Conservation (phyloP, 768 basidiomycete species). For the Saitozyma podzolica region DNA sequence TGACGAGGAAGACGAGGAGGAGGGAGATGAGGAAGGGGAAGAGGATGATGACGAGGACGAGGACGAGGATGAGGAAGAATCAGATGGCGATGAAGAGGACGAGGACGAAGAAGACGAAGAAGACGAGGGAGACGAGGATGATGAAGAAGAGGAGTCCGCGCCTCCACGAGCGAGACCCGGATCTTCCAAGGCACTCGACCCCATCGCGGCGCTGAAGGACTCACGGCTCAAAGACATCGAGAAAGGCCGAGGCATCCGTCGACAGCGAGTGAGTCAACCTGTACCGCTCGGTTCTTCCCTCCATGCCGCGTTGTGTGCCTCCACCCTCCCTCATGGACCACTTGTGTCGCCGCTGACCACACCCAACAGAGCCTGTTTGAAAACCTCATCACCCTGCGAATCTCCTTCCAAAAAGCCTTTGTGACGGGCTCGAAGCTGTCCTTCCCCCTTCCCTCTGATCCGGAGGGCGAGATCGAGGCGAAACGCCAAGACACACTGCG, state of each 20-base stretch:
- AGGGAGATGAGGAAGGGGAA: slow-evolving; percentile 31
- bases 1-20: slow-evolving; percentile 40
- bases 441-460: slow-evolving; percentile 4
- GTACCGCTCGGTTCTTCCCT: slow-evolving; percentile 9
- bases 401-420: slow-evolving; percentile 81
- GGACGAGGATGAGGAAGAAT: slow-evolving; percentile 33
- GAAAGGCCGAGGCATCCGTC: slow-evolving; percentile 81
- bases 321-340: background rate
- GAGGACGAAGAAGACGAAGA: slow-evolving; percentile 42
- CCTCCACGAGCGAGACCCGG: background rate
- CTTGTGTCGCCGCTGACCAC: background rate
- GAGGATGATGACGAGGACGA: slow-evolving; percentile 38
- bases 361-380: slow-evolving; percentile 76
- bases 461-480: slow-evolving; percentile 20
- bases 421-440: slow-evolving; percentile 68
- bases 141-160: slow-evolving; percentile 23
- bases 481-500: slow-evolving; percentile 20
- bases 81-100: slow-evolving; percentile 42
- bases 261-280: slow-evolving; percentile 68
- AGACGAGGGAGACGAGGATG: slow-evolving; percentile 42
- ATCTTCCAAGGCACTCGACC: slow-evolving; percentile 30
- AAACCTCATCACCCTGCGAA: slow-evolving; percentile 81
- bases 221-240: slow-evolving; percentile 48
- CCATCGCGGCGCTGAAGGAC: slow-evolving; percentile 41
- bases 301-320: background rate